These are phyloP conservation scores for Metschnikowia shivogae DNA, from an alignment of 805 yeast genomes.

Conservation along the genomic window DNA sequence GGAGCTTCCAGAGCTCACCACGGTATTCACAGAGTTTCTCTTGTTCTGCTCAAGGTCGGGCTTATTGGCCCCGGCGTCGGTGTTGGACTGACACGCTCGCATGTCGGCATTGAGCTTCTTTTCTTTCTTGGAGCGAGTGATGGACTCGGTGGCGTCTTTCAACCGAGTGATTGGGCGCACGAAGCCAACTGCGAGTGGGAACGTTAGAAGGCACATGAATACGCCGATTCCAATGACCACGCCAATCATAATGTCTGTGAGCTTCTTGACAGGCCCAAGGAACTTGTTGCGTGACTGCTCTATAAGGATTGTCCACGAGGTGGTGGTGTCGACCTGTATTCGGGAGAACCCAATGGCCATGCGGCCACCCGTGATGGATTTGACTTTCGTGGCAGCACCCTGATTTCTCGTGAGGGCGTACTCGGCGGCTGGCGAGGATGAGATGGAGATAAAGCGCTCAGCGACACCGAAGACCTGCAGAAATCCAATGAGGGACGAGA, in stretches of 20 bases:
- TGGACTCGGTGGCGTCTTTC: conserved; percentile 77
- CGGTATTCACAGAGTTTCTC: conserved; percentile 26
- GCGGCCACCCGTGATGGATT: conserved; percentile 18
- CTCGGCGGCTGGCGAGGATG: conserved; percentile 24
- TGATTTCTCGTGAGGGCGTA: conserved; percentile 24
- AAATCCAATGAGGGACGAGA: conserved; percentile 44
- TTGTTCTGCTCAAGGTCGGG: conserved; percentile 5
- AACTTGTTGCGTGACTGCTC: conserved; percentile 60
- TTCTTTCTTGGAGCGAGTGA: conserved; percentile 43
- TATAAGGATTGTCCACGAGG: conserved; percentile 68
- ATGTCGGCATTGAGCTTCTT: conserved; percentile 3
- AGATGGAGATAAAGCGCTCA: conserved; percentile 24
- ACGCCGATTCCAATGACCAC: conserved; percentile 76
- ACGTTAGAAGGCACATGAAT: conserved; percentile 67
- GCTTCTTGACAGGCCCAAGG: conserved; percentile 55
- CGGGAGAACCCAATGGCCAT: conserved; percentile 36
- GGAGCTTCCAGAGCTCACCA: conserved; percentile 26
- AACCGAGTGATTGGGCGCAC: conserved; percentile 77
- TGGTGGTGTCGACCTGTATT: conserved; percentile 29
- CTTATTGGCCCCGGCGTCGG: not conserved
- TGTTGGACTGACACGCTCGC: not conserved
- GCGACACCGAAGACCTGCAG: conserved; percentile 28
- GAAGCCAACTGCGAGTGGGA: conserved; percentile 80
- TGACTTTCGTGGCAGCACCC: conserved; percentile 31
- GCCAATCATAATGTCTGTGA: conserved; percentile 69